Evolutionary conservation across 116 monocot species (phyloP), one percentile per base, ranked within the genome.

Genomic region (Trichopus zeylanicus): DNA sequence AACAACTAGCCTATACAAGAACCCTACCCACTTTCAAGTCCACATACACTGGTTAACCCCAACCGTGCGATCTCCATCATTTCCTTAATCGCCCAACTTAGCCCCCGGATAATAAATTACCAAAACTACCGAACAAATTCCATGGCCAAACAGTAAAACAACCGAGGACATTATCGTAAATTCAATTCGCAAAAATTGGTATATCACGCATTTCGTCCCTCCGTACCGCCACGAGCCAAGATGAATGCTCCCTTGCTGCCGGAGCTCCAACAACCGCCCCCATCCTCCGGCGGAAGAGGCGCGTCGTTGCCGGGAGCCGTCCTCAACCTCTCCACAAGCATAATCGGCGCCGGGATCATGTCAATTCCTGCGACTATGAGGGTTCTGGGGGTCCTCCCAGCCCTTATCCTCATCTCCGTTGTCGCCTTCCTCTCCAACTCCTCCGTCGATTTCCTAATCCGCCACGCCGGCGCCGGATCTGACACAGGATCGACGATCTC

Each of bases 261-360:
- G 35, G 67, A 67, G 63, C 15, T 29, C 31, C 30, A 23, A 11
- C 33, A 22, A 2, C 21, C 56, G 30, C 1, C 35, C 2, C 7
- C 29, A 26, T n/a, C 35, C 13, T 10, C 16, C 18, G n/a, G 54
- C 56, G 8, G 28, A 26, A 33, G 28, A 39, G 66, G 65, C 26
- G 75, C 97, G 4, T 82, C 88, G 37, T 69, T 85, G 28, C 67
- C 80, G 6, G 64, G 91, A 60, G 98, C 88, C 31, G 91, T 98
- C 52, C 91, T 91, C 78, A 98, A 98, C 73, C 67, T 98, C 27
- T 82, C 98, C 6, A 91, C 91, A 2, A 85, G 78, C 91, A 91
- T 98, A 38, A 59, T 98, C 52, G 98, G 98, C 24, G 92, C 88
- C n/a, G 98, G 98, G 19, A 98, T 98, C 70, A 98, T 98, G 98